These are phyloP conservation scores for Truncatella angustata DNA, from an alignment of 2,329 filamentous ascomycete genomes.

Conservation along the genomic window DNA sequence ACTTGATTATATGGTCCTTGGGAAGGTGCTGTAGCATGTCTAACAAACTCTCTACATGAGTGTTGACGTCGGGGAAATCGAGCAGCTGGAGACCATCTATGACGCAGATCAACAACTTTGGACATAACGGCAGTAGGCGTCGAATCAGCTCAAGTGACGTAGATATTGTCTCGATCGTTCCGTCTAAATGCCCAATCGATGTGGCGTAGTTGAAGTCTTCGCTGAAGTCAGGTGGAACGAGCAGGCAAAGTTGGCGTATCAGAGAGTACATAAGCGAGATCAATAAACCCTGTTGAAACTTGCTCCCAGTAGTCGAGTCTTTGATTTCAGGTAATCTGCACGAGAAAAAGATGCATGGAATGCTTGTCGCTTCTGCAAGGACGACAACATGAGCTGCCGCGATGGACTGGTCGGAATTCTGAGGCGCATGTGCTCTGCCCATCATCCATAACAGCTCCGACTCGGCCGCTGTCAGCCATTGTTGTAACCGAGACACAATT, in stretches of 20 bases:
- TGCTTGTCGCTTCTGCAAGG: background rate
- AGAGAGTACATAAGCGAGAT: background rate
- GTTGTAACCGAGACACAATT: background rate
- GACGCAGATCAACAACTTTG: background rate
- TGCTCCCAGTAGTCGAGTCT: background rate
- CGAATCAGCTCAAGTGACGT: background rate
- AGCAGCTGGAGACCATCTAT: background rate
- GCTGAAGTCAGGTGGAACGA: background rate
- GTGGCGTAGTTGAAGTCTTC: background rate
- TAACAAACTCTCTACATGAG: background rate
- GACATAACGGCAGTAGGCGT: background rate
- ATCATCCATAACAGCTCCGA: background rate
- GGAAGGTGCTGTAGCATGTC: background rate
- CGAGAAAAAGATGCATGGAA: background rate
- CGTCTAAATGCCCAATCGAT: no score
- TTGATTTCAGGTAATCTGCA: background rate
- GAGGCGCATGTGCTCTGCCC: background rate
- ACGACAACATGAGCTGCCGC: background rate
- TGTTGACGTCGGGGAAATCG: background rate
- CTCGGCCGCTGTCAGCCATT: background rate
- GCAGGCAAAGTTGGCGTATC: background rate
- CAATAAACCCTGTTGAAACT: background rate
- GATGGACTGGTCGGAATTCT: background rate
- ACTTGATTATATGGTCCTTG: background rate
- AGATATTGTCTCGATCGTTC: background rate